These are phyloP conservation scores for Chrysopogon serrulatus DNA, from an alignment of 176 grass and related monocot genomes.

Conservation along the genomic window DNA sequence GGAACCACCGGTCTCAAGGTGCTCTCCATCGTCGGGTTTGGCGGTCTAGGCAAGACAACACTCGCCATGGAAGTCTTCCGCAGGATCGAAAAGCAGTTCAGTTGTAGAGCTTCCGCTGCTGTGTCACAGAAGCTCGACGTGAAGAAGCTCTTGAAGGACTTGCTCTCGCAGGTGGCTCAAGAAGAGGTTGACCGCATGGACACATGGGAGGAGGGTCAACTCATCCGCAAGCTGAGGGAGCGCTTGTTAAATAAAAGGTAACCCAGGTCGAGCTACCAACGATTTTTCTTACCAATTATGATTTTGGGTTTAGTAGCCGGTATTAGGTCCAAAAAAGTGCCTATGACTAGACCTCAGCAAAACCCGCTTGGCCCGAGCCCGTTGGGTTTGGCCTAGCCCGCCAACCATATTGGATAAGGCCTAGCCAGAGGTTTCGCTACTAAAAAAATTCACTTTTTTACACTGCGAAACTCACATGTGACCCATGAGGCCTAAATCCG, in stretches of 20 bases:
- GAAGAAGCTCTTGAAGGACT: slow-evolving; percentile 17
- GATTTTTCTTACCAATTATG: too few species aligned
- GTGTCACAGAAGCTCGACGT: slow-evolving; percentile 11
- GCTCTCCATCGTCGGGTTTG: slow-evolving; percentile 2
- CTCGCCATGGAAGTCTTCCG: slow-evolving; percentile 22
- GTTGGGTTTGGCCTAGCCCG: too few species aligned
- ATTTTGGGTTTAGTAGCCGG: too few species aligned
- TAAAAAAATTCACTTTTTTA: too few species aligned
- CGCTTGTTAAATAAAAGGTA: slow-evolving; percentile 16
- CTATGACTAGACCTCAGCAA: too few species aligned
- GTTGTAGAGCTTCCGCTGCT: neutral
- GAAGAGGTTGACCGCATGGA: neutral
- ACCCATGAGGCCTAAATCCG: too few species aligned
- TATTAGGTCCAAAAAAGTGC: too few species aligned
- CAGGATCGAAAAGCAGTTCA: neutral
- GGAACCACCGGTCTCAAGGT: neutral
- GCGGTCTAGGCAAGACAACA: slow-evolving; percentile 18
- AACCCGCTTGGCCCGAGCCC: too few species aligned
- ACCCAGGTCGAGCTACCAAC: neutral
- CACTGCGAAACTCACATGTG: too few species aligned
- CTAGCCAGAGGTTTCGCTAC: too few species aligned
- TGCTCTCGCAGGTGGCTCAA: neutral
- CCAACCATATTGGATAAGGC: too few species aligned
- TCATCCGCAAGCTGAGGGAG: slow-evolving; percentile 18
- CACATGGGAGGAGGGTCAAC: slow-evolving; percentile 1